Conservation (phyloP, 768 basidiomycete species). For the Mrakia hoshinonis region DNA sequence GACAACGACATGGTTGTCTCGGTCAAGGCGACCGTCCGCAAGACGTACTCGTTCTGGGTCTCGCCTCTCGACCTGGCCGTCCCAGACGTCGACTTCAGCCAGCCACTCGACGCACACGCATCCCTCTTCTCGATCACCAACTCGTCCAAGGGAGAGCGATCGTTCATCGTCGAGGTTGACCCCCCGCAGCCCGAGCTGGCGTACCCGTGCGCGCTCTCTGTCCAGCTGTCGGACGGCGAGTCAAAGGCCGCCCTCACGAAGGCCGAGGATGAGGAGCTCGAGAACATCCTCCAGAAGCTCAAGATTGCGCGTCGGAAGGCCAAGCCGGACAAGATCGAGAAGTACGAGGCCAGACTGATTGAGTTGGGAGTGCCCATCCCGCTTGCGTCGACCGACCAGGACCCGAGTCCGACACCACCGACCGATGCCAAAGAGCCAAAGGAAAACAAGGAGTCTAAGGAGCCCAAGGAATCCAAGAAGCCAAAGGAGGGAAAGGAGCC, state of each 20-base stretch:
- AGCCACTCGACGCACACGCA: neutral
- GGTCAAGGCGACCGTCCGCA: constrained; percentile 39
- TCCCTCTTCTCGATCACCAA: constrained; percentile 35
- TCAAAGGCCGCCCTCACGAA: constrained; percentile 35
- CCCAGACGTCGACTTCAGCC: constrained; percentile 26
- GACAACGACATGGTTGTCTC: constrained; percentile 36
- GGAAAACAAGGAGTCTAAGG: too few species aligned
- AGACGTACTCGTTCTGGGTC: constrained; percentile 34
- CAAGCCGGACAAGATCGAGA: constrained; percentile 38
- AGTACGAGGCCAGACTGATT: constrained; percentile 35
- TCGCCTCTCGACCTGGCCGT: constrained; percentile 34
- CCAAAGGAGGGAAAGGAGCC: too few species aligned
- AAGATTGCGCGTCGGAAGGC: constrained; percentile 39
- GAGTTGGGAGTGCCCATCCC: constrained; percentile 35
- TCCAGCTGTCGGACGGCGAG: constrained; percentile 34
- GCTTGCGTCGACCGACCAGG: neutral
- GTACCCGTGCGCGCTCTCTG: constrained; percentile 17
- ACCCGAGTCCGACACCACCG: neutral
- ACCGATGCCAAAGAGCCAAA: neutral
- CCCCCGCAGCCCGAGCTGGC: constrained; percentile 26
- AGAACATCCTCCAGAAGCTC: constrained; percentile 38
- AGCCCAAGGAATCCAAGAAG: too few species aligned
- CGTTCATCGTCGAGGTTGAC: constrained; percentile 34
- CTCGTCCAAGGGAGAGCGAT: constrained; percentile 35
- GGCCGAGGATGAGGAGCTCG: constrained; percentile 38